Conservation (phyloP, 2,329 filamentous ascomycete species). For the Tolypocladium pustulatum region DNA sequence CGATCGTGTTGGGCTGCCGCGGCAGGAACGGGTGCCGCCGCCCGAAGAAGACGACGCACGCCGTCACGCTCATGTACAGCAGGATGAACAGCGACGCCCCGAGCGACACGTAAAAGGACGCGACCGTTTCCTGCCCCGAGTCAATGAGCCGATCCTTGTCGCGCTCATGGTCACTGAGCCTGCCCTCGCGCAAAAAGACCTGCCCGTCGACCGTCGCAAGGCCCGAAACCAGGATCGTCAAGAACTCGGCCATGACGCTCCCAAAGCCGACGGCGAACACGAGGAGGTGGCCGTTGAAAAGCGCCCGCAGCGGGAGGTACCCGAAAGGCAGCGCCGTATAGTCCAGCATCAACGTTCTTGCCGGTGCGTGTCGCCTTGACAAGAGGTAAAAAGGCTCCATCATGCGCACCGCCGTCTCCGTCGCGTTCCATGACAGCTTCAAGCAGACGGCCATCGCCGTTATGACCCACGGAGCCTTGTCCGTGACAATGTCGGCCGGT, state of each 20-base stretch:
- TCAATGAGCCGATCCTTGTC: conserved; percentile 23
- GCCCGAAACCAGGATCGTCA: conserved; percentile 58
- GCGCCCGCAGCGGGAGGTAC: conserved; percentile 50
- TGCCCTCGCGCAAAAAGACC: conserved; percentile 36
- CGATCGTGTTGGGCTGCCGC: conserved; percentile 69
- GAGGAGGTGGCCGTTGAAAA: conserved; percentile 53
- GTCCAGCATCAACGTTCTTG: conserved; percentile 58
- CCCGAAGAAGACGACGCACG: conserved; percentile 47
- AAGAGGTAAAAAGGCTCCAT: conserved; percentile 67
- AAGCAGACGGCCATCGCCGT: conserved; percentile 56
- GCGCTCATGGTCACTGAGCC: background rate
- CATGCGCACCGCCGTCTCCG: conserved; percentile 62
- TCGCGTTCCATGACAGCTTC: conserved; percentile 57
- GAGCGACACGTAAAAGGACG: conserved; percentile 59
- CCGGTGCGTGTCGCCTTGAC: conserved; percentile 52
- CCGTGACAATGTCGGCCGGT: conserved; percentile 39
- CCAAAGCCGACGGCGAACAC: conserved; percentile 61
- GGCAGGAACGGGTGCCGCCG: conserved; percentile 63
- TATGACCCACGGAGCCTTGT: conserved; percentile 54
- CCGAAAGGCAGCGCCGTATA: conserved; percentile 64
- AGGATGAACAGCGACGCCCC: conserved; percentile 52
- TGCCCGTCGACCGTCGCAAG: conserved; percentile 54
- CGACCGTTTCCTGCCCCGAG: conserved; percentile 47
- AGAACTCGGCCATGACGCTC: conserved; percentile 60
- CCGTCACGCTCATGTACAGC: conserved; percentile 51